Evolutionary conservation across 2,329 filamentous ascomycete species (phyloP), one percentile per base, ranked within the genome.

Genomic region (Ophiostoma sp.): DNA sequence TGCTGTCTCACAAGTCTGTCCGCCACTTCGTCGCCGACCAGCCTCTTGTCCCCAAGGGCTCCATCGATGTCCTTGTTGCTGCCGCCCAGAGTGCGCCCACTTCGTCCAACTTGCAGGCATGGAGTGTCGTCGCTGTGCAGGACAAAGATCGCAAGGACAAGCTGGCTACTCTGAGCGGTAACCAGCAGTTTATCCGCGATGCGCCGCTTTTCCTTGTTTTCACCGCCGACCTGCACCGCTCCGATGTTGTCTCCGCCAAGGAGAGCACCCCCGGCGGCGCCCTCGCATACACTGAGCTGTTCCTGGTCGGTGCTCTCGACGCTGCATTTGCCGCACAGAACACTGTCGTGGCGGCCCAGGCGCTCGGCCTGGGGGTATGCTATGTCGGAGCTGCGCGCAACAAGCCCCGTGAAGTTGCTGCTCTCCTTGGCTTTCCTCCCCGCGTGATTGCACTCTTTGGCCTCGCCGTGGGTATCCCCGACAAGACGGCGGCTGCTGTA

Each of bases 71-170:
- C 2, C 72, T 77, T 1, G 64, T 75, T 4, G 75, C 76, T 0
- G 76, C 75, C n/a, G 76, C 73, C 2, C 76, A 77, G 67, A 76
- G 75, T 68, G 76, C 76, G 8, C 72, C 76, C 5, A 76, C 76
- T 2, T 77, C 76, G 14, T 77, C 75, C 7, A 77, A 77, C 69
- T 70, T 77, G 41, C 76, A 78, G 67, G 75, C 75, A 0, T 78
- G 76, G 75, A 76, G 75, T 67, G 75, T 75, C 14, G 70, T 78
- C 36, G 74, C 75, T 12, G 66, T 77, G 12, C 45, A 72, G 42
- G 73, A 76, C 49, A 65, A 72, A 4, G 69, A 67, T n/a, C 73
- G 72, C 45, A 77, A 77, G 62, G 68, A 71, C 18, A 44, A 72
- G 63, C 72, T 73, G 11, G 75, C 76, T 1, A 42, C 65, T 1